Base-by-base conservation (phyloP, 2,329 filamentous ascomycete genomes). In the Monosporascus sp. region DNA sequence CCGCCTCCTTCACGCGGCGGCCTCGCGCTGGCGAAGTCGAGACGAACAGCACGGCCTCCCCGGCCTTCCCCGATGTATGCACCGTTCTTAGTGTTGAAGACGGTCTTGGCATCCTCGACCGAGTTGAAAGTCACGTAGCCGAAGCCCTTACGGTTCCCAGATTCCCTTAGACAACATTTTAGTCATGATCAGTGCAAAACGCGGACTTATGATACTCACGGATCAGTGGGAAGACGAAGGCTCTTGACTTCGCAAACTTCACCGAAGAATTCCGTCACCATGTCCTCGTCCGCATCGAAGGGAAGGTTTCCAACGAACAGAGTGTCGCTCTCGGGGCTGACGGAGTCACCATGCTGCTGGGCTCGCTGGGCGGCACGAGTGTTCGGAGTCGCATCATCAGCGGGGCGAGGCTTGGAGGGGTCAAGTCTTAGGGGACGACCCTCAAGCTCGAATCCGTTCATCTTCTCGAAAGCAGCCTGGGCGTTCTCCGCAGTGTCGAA, bases 221-320 rank as follows among this genome's bases (percentile, higher is more conserved):
- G 84, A 71, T 97, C 90, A 55, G 92, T 96, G 50, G 92, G 92
- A 57, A 97, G 86, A 67, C 91, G 88, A 65, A 96, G 84, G 68
- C 88, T 88, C 66, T 87, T 82, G 69, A 94, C 83, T 68, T 77
- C 80, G 60, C 84, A 83, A 63, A 86, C 80, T 62, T 87, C 81
- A 64, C 77, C 76, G 77, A 96, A 96, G 70, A 88, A 85, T 63
- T 87, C 82, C 57, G 79, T 80, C 62, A 97, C 80, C 60, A 78
- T 74, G 52, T 92, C 87, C 76, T 95, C 88, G 65, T 87, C 85
- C 65, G 86, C 85, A 60, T 89, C 85, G 75, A 95, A 97, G 49
- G 89, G 86, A 61, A 97, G 77, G 80, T 97, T 97, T 65, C 91
- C 92, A 61, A 96, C 85, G 74, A 94, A 97, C 55, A 97, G 81